Evolutionary conservation across 2,329 filamentous ascomycete species (phyloP).

Genomic region (Aureobasidium sp.): DNA sequence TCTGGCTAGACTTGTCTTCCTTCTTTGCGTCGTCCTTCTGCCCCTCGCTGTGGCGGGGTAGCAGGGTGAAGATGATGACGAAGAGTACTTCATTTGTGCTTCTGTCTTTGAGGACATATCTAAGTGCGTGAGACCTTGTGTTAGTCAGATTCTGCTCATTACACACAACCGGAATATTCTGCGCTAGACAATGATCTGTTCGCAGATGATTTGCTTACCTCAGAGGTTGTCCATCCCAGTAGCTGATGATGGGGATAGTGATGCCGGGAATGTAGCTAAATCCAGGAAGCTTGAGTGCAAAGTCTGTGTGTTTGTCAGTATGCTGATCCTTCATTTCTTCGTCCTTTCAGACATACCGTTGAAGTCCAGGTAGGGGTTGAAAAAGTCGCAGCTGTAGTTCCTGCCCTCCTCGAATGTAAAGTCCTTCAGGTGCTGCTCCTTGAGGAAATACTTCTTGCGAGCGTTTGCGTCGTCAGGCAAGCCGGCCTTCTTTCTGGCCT

Average conservation of each 20-base stretch:
- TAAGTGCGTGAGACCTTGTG: conserved; percentile 68
- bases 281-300: conserved; percentile 62
- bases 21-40: conserved; percentile 7
- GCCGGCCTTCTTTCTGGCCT: conserved; percentile 29
- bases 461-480: conserved; percentile 34
- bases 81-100: conserved; percentile 67
- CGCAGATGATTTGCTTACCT: conserved; percentile 46
- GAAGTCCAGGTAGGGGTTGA: conserved; percentile 89
- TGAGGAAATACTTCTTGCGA: conserved; percentile 54
- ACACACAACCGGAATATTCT: not conserved
- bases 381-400: conserved; percentile 64
- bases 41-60: conserved; percentile 57
- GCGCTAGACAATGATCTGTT: not conserved
- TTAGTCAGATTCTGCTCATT: conserved; percentile 17
- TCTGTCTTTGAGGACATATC: conserved; percentile 84
- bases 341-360: conserved; percentile 40
- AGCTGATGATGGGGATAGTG: conserved; percentile 62
- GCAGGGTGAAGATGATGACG: conserved; percentile 70
- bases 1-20: not conserved
- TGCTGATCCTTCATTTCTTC: not conserved
- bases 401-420: conserved; percentile 56
- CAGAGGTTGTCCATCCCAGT: conserved; percentile 71
- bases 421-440: conserved; percentile 43
- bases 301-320: conserved; percentile 36
- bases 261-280: conserved; percentile 49